phyloP scores from a whole-genome alignment of 164 flowering plant genomes.

The Cinnamomum micranthum region DNA sequence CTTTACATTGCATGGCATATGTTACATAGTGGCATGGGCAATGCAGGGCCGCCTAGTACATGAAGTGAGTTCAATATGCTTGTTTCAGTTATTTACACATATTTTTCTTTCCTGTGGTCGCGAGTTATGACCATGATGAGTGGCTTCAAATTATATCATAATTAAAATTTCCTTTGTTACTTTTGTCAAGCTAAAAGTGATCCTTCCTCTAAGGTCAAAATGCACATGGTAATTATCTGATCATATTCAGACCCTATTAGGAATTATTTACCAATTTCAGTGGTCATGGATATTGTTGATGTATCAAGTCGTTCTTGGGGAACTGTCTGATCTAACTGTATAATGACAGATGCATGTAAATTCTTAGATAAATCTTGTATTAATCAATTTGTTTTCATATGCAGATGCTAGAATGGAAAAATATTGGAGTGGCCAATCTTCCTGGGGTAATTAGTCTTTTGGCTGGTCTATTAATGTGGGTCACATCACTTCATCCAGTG shows the following conservation, averaged over 20 bases:
- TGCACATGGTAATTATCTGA: no score
- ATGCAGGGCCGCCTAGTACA: conserved; percentile 49
- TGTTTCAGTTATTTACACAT: background rate
- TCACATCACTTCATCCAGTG: conserved; percentile 66
- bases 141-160: no score
- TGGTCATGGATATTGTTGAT: no score
- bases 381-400: conserved; percentile 1
- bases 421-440: conserved; percentile 59
- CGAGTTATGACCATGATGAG: background rate
- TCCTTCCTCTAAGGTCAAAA: no score
- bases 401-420: conserved; percentile 72
- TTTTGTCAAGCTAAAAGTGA: background rate
- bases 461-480: conserved; percentile 91
- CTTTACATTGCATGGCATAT: conserved; percentile 74
- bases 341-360: background rate
- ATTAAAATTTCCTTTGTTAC: no score
- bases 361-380: background rate
- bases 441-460: conserved; percentile 79
- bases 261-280: no score
- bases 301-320: no score
- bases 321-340: background rate
- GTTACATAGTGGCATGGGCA: conserved; percentile 59
- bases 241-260: no score
- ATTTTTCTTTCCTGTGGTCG: background rate
- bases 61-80: conserved; percentile 45